Conservation (phyloP, 352 stramenopile species). For the Globisporangium parvum region DNA sequence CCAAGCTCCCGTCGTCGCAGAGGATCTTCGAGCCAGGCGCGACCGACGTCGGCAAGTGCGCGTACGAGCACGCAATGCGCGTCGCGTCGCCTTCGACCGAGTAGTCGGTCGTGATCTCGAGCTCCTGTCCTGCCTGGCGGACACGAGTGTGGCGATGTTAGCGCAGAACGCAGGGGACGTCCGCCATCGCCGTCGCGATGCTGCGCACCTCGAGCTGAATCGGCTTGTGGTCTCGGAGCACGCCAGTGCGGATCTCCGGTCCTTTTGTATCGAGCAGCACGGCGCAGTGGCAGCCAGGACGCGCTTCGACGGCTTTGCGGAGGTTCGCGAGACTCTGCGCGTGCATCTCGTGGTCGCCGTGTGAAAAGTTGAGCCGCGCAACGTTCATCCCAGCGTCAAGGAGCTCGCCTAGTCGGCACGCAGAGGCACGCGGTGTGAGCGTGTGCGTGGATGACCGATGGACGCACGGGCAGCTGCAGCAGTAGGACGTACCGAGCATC, state of each 20-base stretch:
- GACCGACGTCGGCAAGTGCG: conserved; percentile 90
- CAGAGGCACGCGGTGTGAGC: neutral
- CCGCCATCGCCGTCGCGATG: no score
- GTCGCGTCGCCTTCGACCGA: conserved; percentile 60
- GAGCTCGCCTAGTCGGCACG: conserved; percentile 43
- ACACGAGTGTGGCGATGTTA: neutral
- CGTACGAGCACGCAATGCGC: conserved; percentile 93
- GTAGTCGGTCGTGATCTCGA: conserved; percentile 92
- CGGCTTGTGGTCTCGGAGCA: conserved; percentile 61
- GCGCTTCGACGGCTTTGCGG: conserved; percentile 52
- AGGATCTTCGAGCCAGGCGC: conserved; percentile 92
- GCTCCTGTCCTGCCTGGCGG: conserved; percentile 48
- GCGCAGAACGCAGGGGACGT: no score
- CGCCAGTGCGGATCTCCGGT: conserved; percentile 94
- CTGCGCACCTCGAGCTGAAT: conserved; percentile 57
- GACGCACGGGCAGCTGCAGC: no score
- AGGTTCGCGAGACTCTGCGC: conserved; percentile 89
- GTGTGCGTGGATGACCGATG: no score
- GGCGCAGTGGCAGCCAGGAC: conserved; percentile 78
- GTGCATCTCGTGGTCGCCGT: conserved; percentile 95
- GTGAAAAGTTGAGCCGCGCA: conserved; percentile 99
- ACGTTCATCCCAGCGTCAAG: conserved; percentile 94
- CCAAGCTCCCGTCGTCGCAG: conserved; percentile 93
- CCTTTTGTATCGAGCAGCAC: conserved; percentile 97
- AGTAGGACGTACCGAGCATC: conserved; percentile 76